Conservation (phyloP, 2,329 filamentous ascomycete species). For the Pseudogymnoascus sp. region DNA sequence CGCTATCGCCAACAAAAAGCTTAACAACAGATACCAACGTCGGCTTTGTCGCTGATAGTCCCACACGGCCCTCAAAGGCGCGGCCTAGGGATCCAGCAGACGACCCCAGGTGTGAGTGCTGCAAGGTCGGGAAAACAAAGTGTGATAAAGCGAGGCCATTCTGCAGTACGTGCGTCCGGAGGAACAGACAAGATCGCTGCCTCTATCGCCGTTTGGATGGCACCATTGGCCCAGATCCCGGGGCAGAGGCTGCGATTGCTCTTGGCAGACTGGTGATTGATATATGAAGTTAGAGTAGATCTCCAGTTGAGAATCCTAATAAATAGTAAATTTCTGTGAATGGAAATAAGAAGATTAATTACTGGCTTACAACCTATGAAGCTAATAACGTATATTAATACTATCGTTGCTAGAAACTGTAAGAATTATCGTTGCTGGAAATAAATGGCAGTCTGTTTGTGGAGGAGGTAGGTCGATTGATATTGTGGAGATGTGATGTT, state of each 20-base stretch:
- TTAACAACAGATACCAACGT: neutral
- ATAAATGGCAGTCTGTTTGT: neutral
- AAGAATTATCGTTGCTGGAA: neutral
- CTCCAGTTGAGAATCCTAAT: neutral
- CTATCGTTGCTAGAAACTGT: neutral
- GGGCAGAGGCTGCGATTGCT: neutral
- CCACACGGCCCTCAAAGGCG: neutral
- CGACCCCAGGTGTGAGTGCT: constrained; percentile 1
- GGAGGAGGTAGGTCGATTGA: neutral
- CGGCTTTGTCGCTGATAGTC: neutral
- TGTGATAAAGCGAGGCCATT: neutral
- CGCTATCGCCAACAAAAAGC: neutral
- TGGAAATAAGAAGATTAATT: neutral
- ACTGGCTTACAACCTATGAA: neutral
- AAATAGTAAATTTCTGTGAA: neutral
- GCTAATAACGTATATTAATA: neutral
- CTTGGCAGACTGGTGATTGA: neutral
- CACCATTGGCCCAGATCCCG: neutral
- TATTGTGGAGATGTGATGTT: neutral
- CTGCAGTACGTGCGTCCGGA: neutral
- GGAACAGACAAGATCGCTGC: neutral
- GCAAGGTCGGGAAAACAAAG: neutral
- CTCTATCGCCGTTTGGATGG: neutral
- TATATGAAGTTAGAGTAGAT: neutral
- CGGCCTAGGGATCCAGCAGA: neutral